These are phyloP conservation scores for Ceratobasidium sp. DNA, from an alignment of 1,284 basidiomycete species.

Conservation along the genomic window DNA sequence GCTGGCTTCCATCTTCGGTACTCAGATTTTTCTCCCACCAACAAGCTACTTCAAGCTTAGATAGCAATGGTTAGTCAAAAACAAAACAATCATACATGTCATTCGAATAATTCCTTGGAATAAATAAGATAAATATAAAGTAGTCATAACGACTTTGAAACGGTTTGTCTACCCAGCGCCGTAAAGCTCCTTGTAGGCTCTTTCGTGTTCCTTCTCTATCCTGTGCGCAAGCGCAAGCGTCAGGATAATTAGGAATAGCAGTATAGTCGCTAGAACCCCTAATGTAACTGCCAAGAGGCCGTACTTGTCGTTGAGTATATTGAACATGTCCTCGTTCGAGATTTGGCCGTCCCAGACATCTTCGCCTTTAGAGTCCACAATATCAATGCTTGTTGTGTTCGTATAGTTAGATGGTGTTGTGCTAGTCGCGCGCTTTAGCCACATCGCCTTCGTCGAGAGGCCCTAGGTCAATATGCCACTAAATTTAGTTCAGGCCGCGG, in stretches of 20 bases:
- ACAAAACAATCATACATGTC: not conserved
- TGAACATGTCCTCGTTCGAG: conserved; percentile 26
- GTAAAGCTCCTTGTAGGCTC: conserved; percentile 9
- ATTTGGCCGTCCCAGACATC: conserved; percentile 28
- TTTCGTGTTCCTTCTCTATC: not conserved
- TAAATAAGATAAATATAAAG: conserved; percentile 20
- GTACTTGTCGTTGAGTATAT: conserved; percentile 33
- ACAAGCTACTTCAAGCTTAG: no score
- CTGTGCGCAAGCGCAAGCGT: conserved; percentile 11
- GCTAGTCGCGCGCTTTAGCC: not conserved
- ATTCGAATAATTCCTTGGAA: not conserved
- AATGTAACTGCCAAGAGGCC: conserved; percentile 23
- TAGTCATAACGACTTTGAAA: no score
- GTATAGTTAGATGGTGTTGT: not conserved
- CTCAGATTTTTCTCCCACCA: no score
- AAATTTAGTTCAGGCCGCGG: no score
- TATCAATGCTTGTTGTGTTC: not conserved
- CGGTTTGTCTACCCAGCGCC: not conserved
- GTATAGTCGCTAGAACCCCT: conserved; percentile 10
- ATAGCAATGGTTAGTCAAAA: no score
- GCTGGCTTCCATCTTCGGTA: no score
- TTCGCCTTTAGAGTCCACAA: conserved; percentile 6
- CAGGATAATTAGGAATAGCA: conserved; percentile 30
- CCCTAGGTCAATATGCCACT: no score
- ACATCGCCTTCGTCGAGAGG: not conserved